These are phyloP conservation scores for Cardamine resedifolia DNA, from an alignment of 345 rosid species.

Conservation along the genomic window DNA sequence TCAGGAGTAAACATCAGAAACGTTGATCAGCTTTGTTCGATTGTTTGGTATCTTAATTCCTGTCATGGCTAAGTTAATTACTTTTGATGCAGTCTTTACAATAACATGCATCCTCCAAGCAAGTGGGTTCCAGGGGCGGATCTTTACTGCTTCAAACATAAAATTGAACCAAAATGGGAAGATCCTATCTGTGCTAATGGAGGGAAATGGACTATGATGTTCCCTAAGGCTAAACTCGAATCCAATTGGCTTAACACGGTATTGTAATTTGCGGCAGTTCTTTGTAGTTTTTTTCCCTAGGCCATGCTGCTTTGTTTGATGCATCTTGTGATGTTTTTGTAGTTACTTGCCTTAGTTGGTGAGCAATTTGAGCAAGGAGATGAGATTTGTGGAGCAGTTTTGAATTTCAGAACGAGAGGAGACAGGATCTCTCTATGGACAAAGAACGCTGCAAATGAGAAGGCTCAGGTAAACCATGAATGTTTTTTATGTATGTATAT, in stretches of 20 bases:
- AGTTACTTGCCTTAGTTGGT: constrained; percentile 84
- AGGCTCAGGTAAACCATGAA: constrained; percentile 57
- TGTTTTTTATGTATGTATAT: neutral
- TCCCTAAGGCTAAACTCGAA: constrained; percentile 56
- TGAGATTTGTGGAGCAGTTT: constrained; percentile 94
- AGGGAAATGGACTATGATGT: constrained; percentile 79
- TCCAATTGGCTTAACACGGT: constrained; percentile 80
- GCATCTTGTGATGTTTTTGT: constrained; percentile 12
- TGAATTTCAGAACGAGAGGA: constrained; percentile 60
- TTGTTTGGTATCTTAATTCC: neutral
- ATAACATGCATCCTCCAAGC: constrained; percentile 72
- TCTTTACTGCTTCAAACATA: constrained; percentile 78
- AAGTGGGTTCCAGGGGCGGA: constrained; percentile 61
- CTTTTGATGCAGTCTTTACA: constrained; percentile 60
- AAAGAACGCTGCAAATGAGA: constrained; percentile 81
- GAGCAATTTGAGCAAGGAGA: constrained; percentile 88
- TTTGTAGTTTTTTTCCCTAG: neutral
- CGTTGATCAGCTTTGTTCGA: constrained; percentile 4
- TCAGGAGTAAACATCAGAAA: neutral
- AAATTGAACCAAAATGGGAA: constrained; percentile 95
- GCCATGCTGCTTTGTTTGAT: neutral
- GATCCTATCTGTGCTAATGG: constrained; percentile 93
- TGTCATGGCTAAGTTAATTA: neutral
- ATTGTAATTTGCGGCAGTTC: constrained; percentile 2
- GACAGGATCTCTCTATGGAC: constrained; percentile 86